Evolutionary conservation across 1,284 basidiomycete genomes (phyloP).

Genomic region (Papiliotrema fonsecae): DNA sequence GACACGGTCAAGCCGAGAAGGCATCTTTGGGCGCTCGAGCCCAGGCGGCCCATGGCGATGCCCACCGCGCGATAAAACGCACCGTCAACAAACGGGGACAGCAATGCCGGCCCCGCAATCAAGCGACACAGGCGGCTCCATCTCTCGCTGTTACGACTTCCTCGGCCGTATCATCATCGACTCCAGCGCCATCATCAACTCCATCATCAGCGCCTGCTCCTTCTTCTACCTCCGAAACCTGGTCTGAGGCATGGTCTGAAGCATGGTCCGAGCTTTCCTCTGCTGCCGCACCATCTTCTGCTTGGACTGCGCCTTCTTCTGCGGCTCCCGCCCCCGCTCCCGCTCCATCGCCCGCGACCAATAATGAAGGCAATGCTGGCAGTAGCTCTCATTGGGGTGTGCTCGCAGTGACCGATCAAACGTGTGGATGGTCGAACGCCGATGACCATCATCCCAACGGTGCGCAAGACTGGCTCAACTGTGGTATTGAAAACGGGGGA

Average conservation of each 20-base stretch:
- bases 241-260: too few species aligned
- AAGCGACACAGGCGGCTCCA: background rate
- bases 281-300: constrained; percentile 2
- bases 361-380: background rate
- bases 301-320: background rate
- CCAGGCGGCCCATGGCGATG: constrained; percentile 22
- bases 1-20: constrained; percentile 4
- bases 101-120: constrained; percentile 18
- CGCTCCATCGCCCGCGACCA: constrained; percentile 4
- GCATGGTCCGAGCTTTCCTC: constrained; percentile 4
- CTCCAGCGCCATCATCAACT: background rate
- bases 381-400: constrained; percentile 6
- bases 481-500: constrained; percentile 55
- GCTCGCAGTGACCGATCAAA: constrained; percentile 15
- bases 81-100: constrained; percentile 22
- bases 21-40: constrained; percentile 10
- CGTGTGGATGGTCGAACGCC: constrained; percentile 34
- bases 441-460: constrained; percentile 62
- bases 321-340: constrained; percentile 1
- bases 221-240: constrained; percentile 1
- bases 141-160: background rate
- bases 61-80: constrained; percentile 25
- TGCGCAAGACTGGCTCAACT: constrained; percentile 69
- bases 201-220: background rate
- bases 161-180: background rate